A percentile compares a stretch with the other conserved stretches of the same genome.
phyloP scores from a whole-genome alignment of 371 early-diverging fungal genomes.

The Mucor circinelloides region DNA sequence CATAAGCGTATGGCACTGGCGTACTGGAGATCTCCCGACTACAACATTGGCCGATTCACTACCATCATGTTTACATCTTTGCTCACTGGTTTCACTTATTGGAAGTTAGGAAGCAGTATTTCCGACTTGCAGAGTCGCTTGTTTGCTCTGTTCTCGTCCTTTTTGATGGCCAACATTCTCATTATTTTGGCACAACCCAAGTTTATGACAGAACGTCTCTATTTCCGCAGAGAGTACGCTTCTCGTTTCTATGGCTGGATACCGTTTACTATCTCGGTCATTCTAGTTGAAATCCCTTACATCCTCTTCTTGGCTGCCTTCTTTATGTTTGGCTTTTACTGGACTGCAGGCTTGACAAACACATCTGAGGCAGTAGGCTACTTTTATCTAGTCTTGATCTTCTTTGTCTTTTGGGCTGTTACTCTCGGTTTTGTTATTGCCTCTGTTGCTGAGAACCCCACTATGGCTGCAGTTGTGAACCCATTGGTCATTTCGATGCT shows the following conservation, averaged over 20 bases:
- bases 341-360: conserved; percentile 58
- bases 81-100: conserved; percentile 59
- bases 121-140: conserved; percentile 61
- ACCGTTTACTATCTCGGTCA: conserved; percentile 53
- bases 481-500: conserved; percentile 64
- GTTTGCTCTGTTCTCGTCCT: conserved; percentile 67
- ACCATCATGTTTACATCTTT: conserved; percentile 46
- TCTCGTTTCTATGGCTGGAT: conserved; percentile 68
- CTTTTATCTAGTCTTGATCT: conserved; percentile 55
- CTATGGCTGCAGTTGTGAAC: conserved; percentile 61
- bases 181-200: conserved; percentile 40
- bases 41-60: conserved; percentile 58
- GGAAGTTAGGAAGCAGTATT: conserved; percentile 47
- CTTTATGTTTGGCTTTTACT: conserved; percentile 63
- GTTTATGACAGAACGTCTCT: conserved; percentile 62
- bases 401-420: conserved; percentile 58
- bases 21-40: conserved; percentile 59
- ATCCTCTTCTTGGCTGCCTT: conserved; percentile 44
- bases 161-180: conserved; percentile 50
- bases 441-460: conserved; percentile 56
- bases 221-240: conserved; percentile 66
- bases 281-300: conserved; percentile 58
- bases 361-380: conserved; percentile 46
- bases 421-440: conserved; percentile 69
- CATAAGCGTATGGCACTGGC: conserved; percentile 52